Evolutionary conservation across 2,329 filamentous ascomycete species (phyloP).

Genomic region (Aspergillus viridinutans): DNA sequence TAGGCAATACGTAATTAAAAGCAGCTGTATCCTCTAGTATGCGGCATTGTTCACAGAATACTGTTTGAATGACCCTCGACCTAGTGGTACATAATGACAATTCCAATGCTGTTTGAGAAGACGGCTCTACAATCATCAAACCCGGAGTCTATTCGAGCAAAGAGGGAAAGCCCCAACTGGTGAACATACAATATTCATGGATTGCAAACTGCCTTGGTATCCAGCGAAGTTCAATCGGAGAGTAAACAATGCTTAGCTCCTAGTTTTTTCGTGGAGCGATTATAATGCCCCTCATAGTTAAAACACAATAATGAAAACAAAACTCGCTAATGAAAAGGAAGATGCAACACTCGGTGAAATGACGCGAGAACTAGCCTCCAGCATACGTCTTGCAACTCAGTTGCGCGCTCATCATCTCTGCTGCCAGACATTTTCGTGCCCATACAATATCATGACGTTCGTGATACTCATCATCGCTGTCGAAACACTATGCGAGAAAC

Average conservation of each 20-base stretch:
- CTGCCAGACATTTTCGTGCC: conserved; percentile 24
- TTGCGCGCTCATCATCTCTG: conserved; percentile 20
- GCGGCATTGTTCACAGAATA: too few relatives aligned
- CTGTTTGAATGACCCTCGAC: not conserved
- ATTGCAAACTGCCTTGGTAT: not conserved
- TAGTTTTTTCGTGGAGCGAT: not conserved
- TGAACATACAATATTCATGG: not conserved
- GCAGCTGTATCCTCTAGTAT: not conserved
- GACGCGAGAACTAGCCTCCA: conserved; percentile 21
- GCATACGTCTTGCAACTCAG: conserved; percentile 20
- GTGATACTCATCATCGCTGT: conserved; percentile 40
- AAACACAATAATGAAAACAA: conserved; percentile 5
- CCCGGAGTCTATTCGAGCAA: not conserved
- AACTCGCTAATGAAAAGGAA: conserved; percentile 17
- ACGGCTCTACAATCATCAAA: not conserved
- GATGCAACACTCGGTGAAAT: conserved; percentile 14
- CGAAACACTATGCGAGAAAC: conserved; percentile 35
- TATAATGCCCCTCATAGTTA: not conserved
- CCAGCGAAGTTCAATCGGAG: not conserved
- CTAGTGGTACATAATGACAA: not conserved
- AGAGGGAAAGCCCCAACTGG: not conserved
- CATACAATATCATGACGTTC: conserved; percentile 40
- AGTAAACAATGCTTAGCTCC: not conserved
- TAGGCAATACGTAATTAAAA: not conserved
- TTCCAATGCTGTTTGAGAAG: not conserved